Evolutionary conservation across 139 green algal species (phyloP), one percentile per base, ranked within the genome.

Genomic region (Auxenochlorella pyrenoidosa): DNA sequence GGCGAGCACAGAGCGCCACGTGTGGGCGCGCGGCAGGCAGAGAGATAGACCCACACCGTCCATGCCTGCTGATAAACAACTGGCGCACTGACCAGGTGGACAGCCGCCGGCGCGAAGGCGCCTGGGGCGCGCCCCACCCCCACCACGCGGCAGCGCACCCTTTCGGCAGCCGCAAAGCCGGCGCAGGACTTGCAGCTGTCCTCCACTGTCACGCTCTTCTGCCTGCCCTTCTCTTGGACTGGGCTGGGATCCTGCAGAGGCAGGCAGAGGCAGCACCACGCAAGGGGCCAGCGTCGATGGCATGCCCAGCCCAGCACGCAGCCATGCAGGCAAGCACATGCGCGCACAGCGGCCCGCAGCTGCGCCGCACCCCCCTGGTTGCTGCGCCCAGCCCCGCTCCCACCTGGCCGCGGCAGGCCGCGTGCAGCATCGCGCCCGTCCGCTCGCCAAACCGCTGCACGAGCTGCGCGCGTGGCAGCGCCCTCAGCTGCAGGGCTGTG

Each of bases 141-240:
- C 47, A 54, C 47, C 47, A 18, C 47, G 47, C 10, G 10, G 0
- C 40, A 5, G 19, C 73, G 30, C 54, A 97, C 89, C 19, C 82
- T 77, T 26, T 68, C 41, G 8, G 87, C 90, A 28, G 81, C 91
- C 5, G 68, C 60, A 65, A 91, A 76, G 72, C 71, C 87, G 60
- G 72, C 79, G 82, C 93, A 96, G 40, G 58, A 60, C 75, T 93
- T 93, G 89, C 96, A 96, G 68, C 72, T 91, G 85, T 97, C 94
- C 82, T 98, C 95, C 32, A 96, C 94, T 0, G 92, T 97, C n/a
- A 98, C 90, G n/a, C 79, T 89, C 87, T 96, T 96, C 28, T 94
- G 91, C 4, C 91, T 89, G 0, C 91, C 89, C 24, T 75, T 89
- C 32, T 93, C 84, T 6, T 83, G 70, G 19, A 97, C 94, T n/a